Conservation (phyloP, 768 basidiomycete genomes). For the Melanogaster broomeanus region DNA sequence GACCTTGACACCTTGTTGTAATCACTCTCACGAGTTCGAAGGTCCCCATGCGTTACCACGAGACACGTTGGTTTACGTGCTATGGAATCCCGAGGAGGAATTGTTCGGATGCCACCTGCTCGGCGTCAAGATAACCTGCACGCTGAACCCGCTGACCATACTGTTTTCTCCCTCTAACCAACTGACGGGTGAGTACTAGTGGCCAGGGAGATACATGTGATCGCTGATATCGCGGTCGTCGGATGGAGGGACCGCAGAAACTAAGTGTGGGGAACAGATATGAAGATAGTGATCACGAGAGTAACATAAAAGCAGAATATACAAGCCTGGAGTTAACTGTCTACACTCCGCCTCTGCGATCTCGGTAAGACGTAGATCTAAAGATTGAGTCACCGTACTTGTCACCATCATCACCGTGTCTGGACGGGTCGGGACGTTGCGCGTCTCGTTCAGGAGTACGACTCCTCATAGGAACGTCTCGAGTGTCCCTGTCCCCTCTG, state of each 20-base stretch:
- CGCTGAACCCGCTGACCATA: not conserved
- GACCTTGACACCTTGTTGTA: not conserved
- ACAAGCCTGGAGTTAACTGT: not conserved
- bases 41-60: not conserved
- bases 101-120: not conserved
- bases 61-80: not conserved
- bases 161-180: not conserved
- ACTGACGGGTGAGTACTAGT: not conserved
- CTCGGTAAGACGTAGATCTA: not conserved
- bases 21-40: not conserved
- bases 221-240: not conserved
- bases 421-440: slow-evolving; percentile 1
- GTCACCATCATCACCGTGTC: slow-evolving; percentile 3
- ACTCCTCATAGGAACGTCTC: slow-evolving; percentile 14
- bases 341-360: slow-evolving; percentile 5
- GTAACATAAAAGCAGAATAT: not conserved
- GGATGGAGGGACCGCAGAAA: not conserved
- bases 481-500: not conserved
- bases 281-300: not conserved
- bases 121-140: not conserved
- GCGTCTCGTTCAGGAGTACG: slow-evolving; percentile 19
- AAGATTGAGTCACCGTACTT: slow-evolving; percentile 5
- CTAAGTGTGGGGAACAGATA: not conserved
- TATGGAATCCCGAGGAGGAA: not conserved
- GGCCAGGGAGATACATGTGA: not conserved